These are phyloP conservation scores for Fusarium torreyae DNA, from an alignment of 2,329 filamentous ascomycete species.

Conservation along the genomic window DNA sequence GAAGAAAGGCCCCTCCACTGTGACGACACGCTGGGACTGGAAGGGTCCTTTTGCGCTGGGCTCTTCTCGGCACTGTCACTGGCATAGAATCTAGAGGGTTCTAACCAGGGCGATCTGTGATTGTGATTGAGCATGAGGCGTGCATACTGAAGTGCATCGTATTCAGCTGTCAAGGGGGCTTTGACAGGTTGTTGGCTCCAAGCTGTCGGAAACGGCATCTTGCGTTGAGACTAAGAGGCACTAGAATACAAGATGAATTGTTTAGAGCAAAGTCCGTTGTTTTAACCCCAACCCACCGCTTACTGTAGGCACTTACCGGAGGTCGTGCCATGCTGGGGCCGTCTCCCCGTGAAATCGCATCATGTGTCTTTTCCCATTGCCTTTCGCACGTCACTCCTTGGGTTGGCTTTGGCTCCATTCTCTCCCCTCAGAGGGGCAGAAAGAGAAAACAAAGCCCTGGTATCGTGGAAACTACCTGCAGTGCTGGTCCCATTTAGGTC, in stretches of 20 bases:
- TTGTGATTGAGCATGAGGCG: not conserved
- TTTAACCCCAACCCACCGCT: slow-evolving; percentile 40
- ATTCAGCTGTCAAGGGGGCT: slow-evolving; percentile 12
- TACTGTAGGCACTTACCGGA: slow-evolving; percentile 19
- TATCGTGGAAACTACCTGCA: not conserved
- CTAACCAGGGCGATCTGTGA: not conserved
- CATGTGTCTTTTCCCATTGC: slow-evolving; percentile 26
- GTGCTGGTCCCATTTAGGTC: slow-evolving; percentile 23
- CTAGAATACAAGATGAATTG: slow-evolving; percentile 39
- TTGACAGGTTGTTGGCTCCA: slow-evolving; percentile 25
- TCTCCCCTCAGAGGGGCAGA: slow-evolving; percentile 1
- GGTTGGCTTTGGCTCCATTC: slow-evolving; percentile 15
- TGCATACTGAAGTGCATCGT: slow-evolving; percentile 2
- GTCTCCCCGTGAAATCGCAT: slow-evolving; percentile 39
- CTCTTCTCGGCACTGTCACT: slow-evolving; percentile 5
- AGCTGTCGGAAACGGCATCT: slow-evolving; percentile 43
- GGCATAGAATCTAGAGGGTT: slow-evolving; percentile 7
- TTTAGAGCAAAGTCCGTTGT: slow-evolving; percentile 27
- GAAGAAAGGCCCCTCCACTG: slow-evolving; percentile 32
- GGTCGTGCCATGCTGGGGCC: slow-evolving; percentile 38
- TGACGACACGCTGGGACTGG: slow-evolving; percentile 31
- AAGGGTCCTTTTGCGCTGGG: slow-evolving; percentile 27
- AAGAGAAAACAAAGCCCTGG: slow-evolving; percentile 31
- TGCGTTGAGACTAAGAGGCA: slow-evolving; percentile 33
- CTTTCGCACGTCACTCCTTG: slow-evolving; percentile 41